Evolutionary conservation across 257 asterid species (phyloP), one percentile per base, ranked within the genome.

Genomic region (Linaria vulgaris): DNA sequence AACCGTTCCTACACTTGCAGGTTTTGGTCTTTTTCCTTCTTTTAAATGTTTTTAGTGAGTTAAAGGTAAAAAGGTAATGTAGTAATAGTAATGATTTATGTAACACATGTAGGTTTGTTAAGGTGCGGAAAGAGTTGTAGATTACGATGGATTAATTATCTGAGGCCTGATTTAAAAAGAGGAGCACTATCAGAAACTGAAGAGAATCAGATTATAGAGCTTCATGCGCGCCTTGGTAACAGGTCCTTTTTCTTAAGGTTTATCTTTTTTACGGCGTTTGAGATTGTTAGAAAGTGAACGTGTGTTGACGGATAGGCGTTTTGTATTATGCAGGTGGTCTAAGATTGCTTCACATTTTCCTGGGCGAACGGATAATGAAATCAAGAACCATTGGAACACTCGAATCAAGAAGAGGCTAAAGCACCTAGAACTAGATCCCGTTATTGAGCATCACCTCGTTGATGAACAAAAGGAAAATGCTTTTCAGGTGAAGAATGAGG

Each of bases 61-160:
- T 20, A 13, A 43, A 24, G 13, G 38, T 45, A 15, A 6, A 16
- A n/a, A 39, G 6, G 24, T 39, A 24, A 20, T 25, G 25, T 56
- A 27, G 4, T 2, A 27, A 27, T 27, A 27, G 3, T 27, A 2
- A 51, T 52, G 1, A 16, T 43, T 41, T 54, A 41, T n/a, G n/a
- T n/a, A n/a, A n/a, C n/a, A 44, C 43, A 41, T 30, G 30, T 30
- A 86, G 94, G 86, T 16, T 61, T 84, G 67, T 63, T 58, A 16
- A 82, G 89, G 39, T 82, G 88, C 41, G 91, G 91, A n/a, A 86
- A 83, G 69, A 86, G 95, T 56, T 83, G 91, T 58, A 75, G 95
- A 56, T 50, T 83, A 31, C 73, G 91, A 54, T 86, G 90, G 88
- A 80, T 78, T 9, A 85, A 86, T 64, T 86, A 86, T 59, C 69